Base-by-base conservation (phyloP, 495 filamentous ascomycete species). In the Neurospora sp. region DNA sequence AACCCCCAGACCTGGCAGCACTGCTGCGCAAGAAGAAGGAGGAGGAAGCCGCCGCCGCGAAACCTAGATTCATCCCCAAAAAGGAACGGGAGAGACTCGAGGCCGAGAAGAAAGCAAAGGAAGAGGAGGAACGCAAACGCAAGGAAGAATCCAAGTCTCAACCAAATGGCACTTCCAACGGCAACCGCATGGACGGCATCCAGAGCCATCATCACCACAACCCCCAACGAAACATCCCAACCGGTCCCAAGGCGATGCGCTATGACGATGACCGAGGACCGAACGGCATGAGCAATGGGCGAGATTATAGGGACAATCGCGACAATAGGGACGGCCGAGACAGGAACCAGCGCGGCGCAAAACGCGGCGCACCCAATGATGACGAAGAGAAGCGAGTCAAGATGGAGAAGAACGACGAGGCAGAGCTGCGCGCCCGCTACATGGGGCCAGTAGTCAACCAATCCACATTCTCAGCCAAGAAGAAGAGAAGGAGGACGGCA, bases 41-140 rank as follows among this genome's bases (percentile, higher is more conserved):
- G 38, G 81, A 84, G 70, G 82, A 83, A 38, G 84, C 79, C 44
- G 79, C 79, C 1, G 83, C 83, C 0, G 78, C 84, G n/a, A 86
- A 97, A 88, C 96, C 96, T 4, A 94, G 95, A 83, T 99, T 97
- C 79, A 82, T 99, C 12, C 91, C 93, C 3, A 97, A 94, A 85
- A 92, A 92, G 41, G 87, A 98, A 79, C 90, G 96, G 45, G 96
- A 98, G 79, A 89, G 89, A 69, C 79, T 97, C 71, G 94, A 93
- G 7, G 82, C 94, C 8, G 94, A 97, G 78, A 97, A 94, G 81
- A 87, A 92, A 70, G 84, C 87, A 20, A 94, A 96, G 79, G 94
- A 97, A 74, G 92, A 93, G 22, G 91, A 93, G 73, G 92, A 91
- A 69, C 86, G 84, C 69, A 88, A 86, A 70, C 83, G 83, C 37